Conservation (phyloP, 805 yeast species). For the Yarrowia yakushimensis region DNA sequence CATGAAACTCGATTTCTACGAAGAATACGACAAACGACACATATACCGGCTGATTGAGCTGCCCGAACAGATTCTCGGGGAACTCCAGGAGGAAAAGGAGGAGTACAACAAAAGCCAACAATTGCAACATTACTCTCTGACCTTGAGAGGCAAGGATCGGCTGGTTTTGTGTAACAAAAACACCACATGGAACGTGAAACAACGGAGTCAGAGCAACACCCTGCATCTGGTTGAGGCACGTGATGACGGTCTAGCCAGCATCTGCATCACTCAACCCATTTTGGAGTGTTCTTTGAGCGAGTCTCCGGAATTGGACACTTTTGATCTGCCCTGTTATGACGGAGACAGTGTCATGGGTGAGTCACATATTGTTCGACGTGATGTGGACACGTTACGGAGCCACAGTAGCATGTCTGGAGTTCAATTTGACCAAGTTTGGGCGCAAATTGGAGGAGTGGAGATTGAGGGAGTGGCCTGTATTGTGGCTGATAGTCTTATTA, state of each 20-base stretch:
- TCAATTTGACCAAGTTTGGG: conserved; percentile 56
- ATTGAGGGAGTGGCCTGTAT: conserved; percentile 46
- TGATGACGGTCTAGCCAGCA: background rate
- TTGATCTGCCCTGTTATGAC: background rate
- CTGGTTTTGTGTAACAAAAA: conserved; percentile 16
- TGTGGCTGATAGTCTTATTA: conserved; percentile 33
- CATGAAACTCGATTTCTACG: conserved; percentile 7
- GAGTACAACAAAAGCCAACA: background rate
- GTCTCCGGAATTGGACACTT: background rate
- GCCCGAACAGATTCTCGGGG: conserved; percentile 31
- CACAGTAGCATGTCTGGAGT: conserved; percentile 46
- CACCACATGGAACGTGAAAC: conserved; percentile 13
- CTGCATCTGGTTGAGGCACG: conserved; percentile 39
- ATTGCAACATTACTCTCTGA: conserved; percentile 4
- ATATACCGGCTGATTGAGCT: conserved; percentile 32
- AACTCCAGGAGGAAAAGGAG: conserved; percentile 21
- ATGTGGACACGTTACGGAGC: background rate
- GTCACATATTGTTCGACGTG: background rate
- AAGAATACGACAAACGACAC: background rate
- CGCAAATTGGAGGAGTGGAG: conserved; percentile 52
- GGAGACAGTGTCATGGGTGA: background rate
- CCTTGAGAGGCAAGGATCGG: conserved; percentile 8
- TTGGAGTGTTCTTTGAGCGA: background rate
- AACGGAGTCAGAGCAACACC: background rate
- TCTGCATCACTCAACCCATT: conserved; percentile 3